Evolutionary conservation across 805 yeast species (phyloP).

Genomic region (Saccharomyces mikatae): DNA sequence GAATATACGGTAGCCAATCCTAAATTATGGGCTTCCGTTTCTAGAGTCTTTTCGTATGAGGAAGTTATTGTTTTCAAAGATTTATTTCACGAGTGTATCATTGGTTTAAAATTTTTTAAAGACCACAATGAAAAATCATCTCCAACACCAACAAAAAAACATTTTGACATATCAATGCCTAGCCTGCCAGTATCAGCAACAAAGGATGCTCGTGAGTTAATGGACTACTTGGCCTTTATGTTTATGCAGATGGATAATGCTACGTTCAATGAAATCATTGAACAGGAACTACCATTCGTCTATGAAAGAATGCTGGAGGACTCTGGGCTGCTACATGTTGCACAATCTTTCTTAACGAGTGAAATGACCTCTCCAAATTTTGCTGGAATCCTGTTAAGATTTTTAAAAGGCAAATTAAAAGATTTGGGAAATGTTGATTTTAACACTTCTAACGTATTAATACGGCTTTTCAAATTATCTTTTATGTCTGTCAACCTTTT

Average conservation of each 20-base stretch:
- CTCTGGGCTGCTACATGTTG: conserved; percentile 80
- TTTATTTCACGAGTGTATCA: conserved; percentile 75
- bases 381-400: conserved; percentile 72
- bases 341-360: conserved; percentile 88
- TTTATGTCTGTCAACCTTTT: conserved; percentile 93
- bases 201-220: conserved; percentile 87
- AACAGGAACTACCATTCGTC: conserved; percentile 66
- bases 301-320: conserved; percentile 74
- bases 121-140: conserved; percentile 27
- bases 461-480: conserved; percentile 81
- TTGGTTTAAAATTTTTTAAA: conserved; percentile 73
- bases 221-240: conserved; percentile 92
- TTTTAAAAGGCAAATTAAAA: conserved; percentile 61
- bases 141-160: conserved; percentile 19
- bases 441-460: conserved; percentile 68
- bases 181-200: conserved; percentile 78
- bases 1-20: conserved; percentile 42
- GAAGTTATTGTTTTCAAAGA: conserved; percentile 71
- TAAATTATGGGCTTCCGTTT: conserved; percentile 74
- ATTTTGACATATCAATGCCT: conserved; percentile 67
- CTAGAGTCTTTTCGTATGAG: conserved; percentile 74
- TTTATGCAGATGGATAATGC: conserved; percentile 93
- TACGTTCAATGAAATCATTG: conserved; percentile 86
- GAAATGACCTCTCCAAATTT: conserved; percentile 92
- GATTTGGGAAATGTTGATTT: conserved; percentile 77